Evolutionary conservation across 169 alveolate genomes (phyloP), one percentile per base, ranked within the genome.

Genomic region (Plasmodium vinckei): DNA sequence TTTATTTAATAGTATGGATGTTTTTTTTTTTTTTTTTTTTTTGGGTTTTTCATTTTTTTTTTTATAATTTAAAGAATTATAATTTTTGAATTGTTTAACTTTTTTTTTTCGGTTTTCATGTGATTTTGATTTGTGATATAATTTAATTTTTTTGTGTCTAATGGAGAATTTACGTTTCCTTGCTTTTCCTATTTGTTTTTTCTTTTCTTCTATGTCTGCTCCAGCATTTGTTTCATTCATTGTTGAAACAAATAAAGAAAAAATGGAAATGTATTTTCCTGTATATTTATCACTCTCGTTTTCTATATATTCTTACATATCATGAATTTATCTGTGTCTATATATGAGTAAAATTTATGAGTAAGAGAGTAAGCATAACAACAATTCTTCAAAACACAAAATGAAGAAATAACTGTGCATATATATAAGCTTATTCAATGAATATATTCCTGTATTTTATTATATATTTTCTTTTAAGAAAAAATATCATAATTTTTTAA

Each of bases 51-150:
- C 49, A 17, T 42, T 13, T 21, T 59, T 33, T 72, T 51, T 59
- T 72, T 57, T 59, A 42, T 33, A n/a, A 44, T 63, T 33, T 57
- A 72, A 53, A 54, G n/a, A 54, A 54, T 56, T 61, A 10, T 25
- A 9, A 12, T 72, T 72, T 56, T 56, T 23, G 19, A 42, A 57
- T 27, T 57, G 42, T 49, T 72, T 72, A 23, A 49, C 57, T 10
- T 44, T 15, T 59, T 72, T 72, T 72, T 72, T 72, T 27, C 17
- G n/a, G 19, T 72, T 72, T 49, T 72, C 87, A 15, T 72, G 51
- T 15, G 87, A 59, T 42, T 39, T 59, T 21, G 60, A 9, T 72
- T 59, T 72, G 54, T 72, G 9, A 42, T 57, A 9, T 27, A 9
- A 6, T 57, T 51, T 59, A 13, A n/a, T 64, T 59, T 72, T 72